Evolutionary conservation across 2,329 filamentous ascomycete genomes (phyloP), one percentile per base, ranked within the genome.

Genomic region (Beauveria varroae): DNA sequence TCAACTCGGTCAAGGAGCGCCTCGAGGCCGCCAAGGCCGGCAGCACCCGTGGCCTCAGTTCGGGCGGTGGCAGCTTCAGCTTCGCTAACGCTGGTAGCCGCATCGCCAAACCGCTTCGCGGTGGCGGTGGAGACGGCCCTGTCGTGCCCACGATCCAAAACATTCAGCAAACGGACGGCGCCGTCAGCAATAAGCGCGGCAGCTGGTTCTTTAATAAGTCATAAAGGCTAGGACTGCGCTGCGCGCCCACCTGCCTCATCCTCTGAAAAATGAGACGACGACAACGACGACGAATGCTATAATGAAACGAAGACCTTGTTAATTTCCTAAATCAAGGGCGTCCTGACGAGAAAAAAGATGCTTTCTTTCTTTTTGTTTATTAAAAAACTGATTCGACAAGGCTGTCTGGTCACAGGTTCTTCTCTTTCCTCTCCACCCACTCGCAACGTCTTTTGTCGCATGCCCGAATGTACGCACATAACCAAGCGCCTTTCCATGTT

Each of bases 1-100:
- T 99, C 73, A 90, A 92, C 49, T 92, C 93, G 57, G 95, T 99
- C 77, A 99, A 98, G 81, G 95, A 99, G 74, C 90, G 95, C 65
- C 88, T 99, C 67, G 95, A 99, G 77, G 90, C 91, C 57, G 95
- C 93, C 73, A 99, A 98, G 78, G 86, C 88, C 54, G 91, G 93
- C 69, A 95, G 90, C 66, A 96, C 93, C 12, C 88, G 92, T 66
- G 92, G 91, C 59, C 85, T 97, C 60, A 85, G 85, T 66, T 84
- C 86, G 53, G 80, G 84, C 8, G 80, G 82, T 60, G 85, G 82
- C 55, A 86, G 85, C 69, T 93, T 96, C 74, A 91, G 83, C 76
- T 96, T 89, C 68, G 76, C 79, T 64, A 79, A 77, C 58, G 82
- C 81, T 4, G 85, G 86, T 62, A 87, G 85, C 75, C 79, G 86